Conservation (phyloP, 1,139 yeast species). For the Suhomyces kunorum region DNA sequence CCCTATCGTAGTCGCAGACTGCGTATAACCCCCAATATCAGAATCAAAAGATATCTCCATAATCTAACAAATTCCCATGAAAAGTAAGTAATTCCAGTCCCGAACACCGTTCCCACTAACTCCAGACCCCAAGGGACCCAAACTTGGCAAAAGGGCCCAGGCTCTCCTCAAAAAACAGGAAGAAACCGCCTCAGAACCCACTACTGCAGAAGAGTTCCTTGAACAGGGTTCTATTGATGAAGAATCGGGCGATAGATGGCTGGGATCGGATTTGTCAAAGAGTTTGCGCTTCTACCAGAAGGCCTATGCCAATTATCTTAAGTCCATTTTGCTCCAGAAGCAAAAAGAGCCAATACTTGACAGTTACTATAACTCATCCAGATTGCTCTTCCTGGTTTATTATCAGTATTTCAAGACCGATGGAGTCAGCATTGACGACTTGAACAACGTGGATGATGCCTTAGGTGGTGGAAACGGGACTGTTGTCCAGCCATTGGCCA, state of each 20-base stretch:
- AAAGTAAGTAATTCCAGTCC: conserved; percentile 8
- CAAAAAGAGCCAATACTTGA: conserved; percentile 27
- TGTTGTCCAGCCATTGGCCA: conserved; percentile 40
- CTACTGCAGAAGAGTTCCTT: conserved; percentile 47
- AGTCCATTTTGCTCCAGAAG: conserved; percentile 27
- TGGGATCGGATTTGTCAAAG: conserved; percentile 54
- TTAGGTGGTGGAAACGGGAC: conserved; percentile 31
- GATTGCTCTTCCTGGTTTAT: conserved; percentile 53
- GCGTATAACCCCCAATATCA: not conserved
- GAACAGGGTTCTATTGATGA: conserved; percentile 52
- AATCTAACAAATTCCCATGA: conserved; percentile 4
- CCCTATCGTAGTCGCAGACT: not conserved
- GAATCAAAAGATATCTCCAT: not conserved
- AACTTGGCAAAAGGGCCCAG: conserved; percentile 23
- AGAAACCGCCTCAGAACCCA: conserved; percentile 24
- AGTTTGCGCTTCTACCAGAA: conserved; percentile 54
- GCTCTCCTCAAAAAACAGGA: conserved; percentile 16
- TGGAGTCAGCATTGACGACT: conserved; percentile 39
- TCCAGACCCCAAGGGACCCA: conserved; percentile 20
- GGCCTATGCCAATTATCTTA: conserved; percentile 41
- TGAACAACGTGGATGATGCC: conserved; percentile 46
- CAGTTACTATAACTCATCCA: conserved; percentile 48
- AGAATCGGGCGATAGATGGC: conserved; percentile 61
- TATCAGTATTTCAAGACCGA: conserved; percentile 45
- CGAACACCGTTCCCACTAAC: conserved; percentile 1